These are phyloP conservation scores for Lactarius deliciosus DNA, from an alignment of 768 basidiomycete genomes.

Conservation along the genomic window DNA sequence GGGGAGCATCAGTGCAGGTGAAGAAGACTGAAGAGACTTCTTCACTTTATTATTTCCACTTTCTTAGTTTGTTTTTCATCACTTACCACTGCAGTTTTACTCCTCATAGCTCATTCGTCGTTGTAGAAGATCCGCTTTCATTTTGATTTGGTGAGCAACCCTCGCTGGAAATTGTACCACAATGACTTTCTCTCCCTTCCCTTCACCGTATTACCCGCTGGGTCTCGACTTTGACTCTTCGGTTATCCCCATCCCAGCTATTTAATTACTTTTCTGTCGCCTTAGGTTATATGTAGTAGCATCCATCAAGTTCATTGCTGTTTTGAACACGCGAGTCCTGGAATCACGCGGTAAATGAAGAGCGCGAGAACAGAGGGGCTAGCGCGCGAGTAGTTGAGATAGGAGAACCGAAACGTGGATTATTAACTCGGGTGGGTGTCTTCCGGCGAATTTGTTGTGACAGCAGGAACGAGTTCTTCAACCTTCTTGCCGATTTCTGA, in stretches of 20 bases:
- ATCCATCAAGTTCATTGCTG: conserved; percentile 16
- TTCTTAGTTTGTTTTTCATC: conserved; percentile 1
- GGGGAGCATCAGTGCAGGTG: conserved; percentile 77
- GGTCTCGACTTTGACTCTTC: conserved; percentile 5
- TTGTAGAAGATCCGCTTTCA: conserved; percentile 17
- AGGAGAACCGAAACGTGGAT: not conserved
- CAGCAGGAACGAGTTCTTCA: conserved; percentile 26
- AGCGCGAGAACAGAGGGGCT: not conserved
- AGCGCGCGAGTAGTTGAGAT: not conserved
- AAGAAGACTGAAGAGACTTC: conserved; percentile 35
- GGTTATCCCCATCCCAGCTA: conserved; percentile 23
- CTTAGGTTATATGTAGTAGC: conserved; percentile 18
- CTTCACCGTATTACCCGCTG: conserved; percentile 6
- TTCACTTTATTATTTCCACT: not conserved
- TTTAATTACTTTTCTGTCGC: conserved; percentile 2
- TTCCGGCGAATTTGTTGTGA: conserved; percentile 7
- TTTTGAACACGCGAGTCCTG: not conserved
- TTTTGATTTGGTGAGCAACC: conserved; percentile 7
- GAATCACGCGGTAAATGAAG: not conserved
- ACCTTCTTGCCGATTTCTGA: conserved; percentile 30
- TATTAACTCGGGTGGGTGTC: conserved; percentile 1
- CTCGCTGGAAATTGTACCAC: conserved; percentile 6
- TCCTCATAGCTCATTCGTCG: not conserved
- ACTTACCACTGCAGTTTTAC: conserved; percentile 8
- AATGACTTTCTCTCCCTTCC: not conserved